Evolutionary conservation across 441 rosid species (phyloP), one percentile per base, ranked within the genome.

Genomic region (Lepidium campestre): DNA sequence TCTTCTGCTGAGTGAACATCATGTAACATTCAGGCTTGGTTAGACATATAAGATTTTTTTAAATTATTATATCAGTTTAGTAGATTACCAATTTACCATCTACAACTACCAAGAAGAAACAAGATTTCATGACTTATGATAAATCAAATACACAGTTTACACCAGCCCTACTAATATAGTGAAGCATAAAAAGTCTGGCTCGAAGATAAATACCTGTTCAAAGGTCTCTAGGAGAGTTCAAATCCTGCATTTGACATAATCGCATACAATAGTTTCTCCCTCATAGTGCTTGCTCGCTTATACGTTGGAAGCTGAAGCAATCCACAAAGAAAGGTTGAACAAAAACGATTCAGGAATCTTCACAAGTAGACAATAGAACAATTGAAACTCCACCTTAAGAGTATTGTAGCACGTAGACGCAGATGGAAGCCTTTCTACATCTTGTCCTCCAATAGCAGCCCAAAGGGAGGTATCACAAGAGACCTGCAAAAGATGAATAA

Each of bases 361-460:
- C 7, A 42, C 52, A 62, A 22, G 10, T 57, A 39, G 34, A 60
- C 35, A 70, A 49, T 27, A 58, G 11, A 44, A 58, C 40, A 46
- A 22, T 5, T 32, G 44, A 65, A 55, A 47, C 52, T 42, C 39
- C 72, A 93, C 98, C 98, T 95, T 95, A 62, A 95, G 97, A 63
- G 97, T 95, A 79, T 95, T 95, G 82, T 95, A 92, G 87, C 99
- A 95, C 19, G 99, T 92, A 47, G 99, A 95, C 76, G 99, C 95
- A 34, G 98, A 95, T 62, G 99, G 98, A 79, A 95, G 99, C 70
- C 99, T 85, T 62, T 92, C 99, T 49, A 92, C 93, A 72, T 95
- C 99, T 71, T 90, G 96, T 69, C 99, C 99, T 65, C 99, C 97
- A 68, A 95, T 75, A 37, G 93, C 70, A 22, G 98, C 97, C 99